Base-by-base conservation (phyloP, 202 grass and related monocot genomes). In the Sporobolus alterniflorus region DNA sequence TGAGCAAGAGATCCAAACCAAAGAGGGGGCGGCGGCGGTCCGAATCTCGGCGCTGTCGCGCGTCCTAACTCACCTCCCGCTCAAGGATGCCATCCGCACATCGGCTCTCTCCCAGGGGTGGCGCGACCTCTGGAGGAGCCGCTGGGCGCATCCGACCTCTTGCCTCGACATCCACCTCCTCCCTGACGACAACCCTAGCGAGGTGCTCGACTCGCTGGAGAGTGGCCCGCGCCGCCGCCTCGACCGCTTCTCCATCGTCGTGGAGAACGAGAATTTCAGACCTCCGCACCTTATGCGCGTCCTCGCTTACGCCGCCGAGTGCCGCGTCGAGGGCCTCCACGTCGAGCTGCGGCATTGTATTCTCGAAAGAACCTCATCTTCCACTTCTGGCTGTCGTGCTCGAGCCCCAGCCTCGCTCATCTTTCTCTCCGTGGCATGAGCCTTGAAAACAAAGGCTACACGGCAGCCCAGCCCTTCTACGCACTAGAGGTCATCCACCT, bases 301-400 rank as follows among this genome's bases (percentile, higher is more conserved):
- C 86, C 63, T 96, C 12, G 64, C 30, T 2, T 87, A 75, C 56
- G 83, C 88, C 2, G 68, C 83, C 5, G 52, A 28, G 14, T 91
- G 90, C 70, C 52, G 68, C 32, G 90, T 89, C 40, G 86, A 82
- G 83, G 90, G 91, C 29, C 89, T 96, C 75, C 73, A 46, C 14
- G 40, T 96, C 50, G 83, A 82, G 32, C 21, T 49, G 6, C 34
- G 15, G 54, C 43, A 84, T 10, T 48, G 61, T 21, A 62, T 52
- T 46, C 54, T 14, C 48, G 26, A 20, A 9, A 44, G 22, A 65
- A 29, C 1, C 16, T 88, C 70, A 72, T 14, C 43, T 88, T 87
- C 83, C 67, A 68, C 44, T n/a, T n/a, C n/a, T n/a, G n/a, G n/a
- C 70, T 90, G 33, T 36, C 83, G 4, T 56, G 9, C 22, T 55